Evolutionary conservation across 1,139 yeast species (phyloP).

Genomic region (Meyerozyma sp.): DNA sequence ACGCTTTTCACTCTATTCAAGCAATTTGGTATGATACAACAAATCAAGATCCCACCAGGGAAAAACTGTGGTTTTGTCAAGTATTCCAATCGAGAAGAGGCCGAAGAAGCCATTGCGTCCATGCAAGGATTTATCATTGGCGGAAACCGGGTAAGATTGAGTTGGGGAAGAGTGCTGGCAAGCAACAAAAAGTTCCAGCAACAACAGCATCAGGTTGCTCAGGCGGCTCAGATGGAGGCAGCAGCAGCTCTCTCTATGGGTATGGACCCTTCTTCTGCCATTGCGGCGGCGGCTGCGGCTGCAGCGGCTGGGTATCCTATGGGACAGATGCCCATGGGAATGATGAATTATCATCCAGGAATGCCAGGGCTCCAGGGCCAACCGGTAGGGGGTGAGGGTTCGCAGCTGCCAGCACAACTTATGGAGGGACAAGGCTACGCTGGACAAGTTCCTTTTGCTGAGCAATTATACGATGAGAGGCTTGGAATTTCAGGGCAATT

Average conservation of each 20-base stretch:
- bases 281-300: conserved; percentile 13
- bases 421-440: not conserved
- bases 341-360: not conserved
- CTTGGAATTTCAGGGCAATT: not conserved
- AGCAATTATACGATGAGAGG: not conserved
- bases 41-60: conserved; percentile 85
- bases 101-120: conserved; percentile 83
- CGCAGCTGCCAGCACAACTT: not conserved
- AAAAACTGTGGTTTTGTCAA: conserved; percentile 94
- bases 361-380: not conserved
- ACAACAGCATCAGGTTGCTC: conserved; percentile 29
- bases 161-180: conserved; percentile 70
- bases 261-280: conserved; percentile 28
- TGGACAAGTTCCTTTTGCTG: not conserved
- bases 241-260: conserved; percentile 34
- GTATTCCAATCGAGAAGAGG: conserved; percentile 71
- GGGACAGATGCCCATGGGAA: not conserved
- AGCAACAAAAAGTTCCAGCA: conserved; percentile 30
- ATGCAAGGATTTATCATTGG: conserved; percentile 93
- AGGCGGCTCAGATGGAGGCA: conserved; percentile 31
- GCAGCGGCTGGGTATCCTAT: conserved; percentile 11
- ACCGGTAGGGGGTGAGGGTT: not conserved
- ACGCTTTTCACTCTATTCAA: conserved; percentile 69
- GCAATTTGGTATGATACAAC: conserved; percentile 80
- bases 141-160: conserved; percentile 75